Evolutionary conservation across 176 grass and related monocot genomes (phyloP).

Genomic region (Zoysia pacifica): DNA sequence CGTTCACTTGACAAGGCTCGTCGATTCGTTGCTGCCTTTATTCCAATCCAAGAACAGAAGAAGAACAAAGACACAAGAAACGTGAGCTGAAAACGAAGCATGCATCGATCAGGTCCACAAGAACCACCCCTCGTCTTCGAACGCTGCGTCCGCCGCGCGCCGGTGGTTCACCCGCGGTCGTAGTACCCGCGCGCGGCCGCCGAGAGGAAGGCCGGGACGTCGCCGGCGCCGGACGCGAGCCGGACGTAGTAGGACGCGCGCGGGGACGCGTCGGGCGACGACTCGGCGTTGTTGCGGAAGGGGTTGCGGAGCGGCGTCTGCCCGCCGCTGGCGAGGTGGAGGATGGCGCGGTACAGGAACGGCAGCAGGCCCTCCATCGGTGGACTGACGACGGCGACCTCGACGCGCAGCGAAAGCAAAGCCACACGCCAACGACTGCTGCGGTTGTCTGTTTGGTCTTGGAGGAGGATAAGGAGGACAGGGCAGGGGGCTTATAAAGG

Average conservation of each 20-base stretch:
- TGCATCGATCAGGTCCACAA: too few relatives aligned
- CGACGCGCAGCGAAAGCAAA: too few relatives aligned
- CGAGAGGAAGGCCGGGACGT: slow-evolving; percentile 28
- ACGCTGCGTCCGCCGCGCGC: too few relatives aligned
- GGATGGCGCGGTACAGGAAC: slow-evolving; percentile 62
- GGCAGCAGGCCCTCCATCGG: slow-evolving; percentile 68
- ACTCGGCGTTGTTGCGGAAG: slow-evolving; percentile 38
- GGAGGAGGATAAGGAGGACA: neutral
- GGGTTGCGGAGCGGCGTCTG: slow-evolving; percentile 36
- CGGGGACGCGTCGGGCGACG: slow-evolving; percentile 38
- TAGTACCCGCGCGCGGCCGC: slow-evolving; percentile 27
- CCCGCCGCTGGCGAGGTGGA: slow-evolving; percentile 45
- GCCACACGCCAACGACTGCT: too few relatives aligned
- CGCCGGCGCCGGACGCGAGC: slow-evolving; percentile 31
- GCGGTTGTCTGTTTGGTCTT: neutral
- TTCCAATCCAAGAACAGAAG: slow-evolving; percentile 8
- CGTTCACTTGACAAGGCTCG: slow-evolving; percentile 6
- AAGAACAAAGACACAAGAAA: neutral
- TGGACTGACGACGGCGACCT: too few relatives aligned
- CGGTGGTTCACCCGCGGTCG: slow-evolving; percentile 26
- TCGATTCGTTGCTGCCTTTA: slow-evolving; percentile 6
- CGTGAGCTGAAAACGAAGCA: too few relatives aligned
- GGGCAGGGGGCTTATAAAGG: slow-evolving; percentile 11
- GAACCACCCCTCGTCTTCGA: too few relatives aligned
- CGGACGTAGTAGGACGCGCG: slow-evolving; percentile 34